Percentiles rank a stretch among this genome's conserved stretches.
Conservation (phyloP, 352 stramenopile species). For the Phytophthora citricola region DNA sequence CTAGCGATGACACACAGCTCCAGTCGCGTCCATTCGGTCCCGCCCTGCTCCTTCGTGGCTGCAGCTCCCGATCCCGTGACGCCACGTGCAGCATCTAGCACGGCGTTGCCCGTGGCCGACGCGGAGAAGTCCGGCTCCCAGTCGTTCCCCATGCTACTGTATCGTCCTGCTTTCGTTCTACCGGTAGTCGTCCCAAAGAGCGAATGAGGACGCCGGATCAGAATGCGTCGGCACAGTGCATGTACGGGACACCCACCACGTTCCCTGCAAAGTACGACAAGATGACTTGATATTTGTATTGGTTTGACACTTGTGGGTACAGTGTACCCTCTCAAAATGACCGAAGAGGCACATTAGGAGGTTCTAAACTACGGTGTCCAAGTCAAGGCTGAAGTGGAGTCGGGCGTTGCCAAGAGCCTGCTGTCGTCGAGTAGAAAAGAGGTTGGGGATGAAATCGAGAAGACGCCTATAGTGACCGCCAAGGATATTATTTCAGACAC, state of each 20-base stretch:
- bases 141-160: conserved; percentile 28
- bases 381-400: too few species aligned
- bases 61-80: conserved; percentile 32
- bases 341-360: background rate
- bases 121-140: conserved; percentile 25
- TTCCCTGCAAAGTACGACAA: conserved; percentile 10
- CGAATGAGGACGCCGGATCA: conserved; percentile 30
- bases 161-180: conserved; percentile 3
- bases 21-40: conserved; percentile 69
- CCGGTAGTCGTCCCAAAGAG: conserved; percentile 9
- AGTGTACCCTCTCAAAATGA: background rate
- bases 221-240: conserved; percentile 10
- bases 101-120: conserved; percentile 38
- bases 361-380: too few species aligned
- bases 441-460: too few species aligned
- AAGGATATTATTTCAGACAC: too few species aligned
- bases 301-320: conserved; percentile 1
- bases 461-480: too few species aligned
- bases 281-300: conserved; percentile 10
- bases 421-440: too few species aligned
- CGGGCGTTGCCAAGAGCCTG: too few species aligned
- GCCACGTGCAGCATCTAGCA: conserved; percentile 39
- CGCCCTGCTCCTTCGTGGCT: conserved; percentile 30
- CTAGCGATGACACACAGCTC: conserved; percentile 84
- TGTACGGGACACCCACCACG: background rate